phyloP scores from a whole-genome alignment of 2,329 filamentous ascomycete genomes.

The Byssothecium circinans region DNA sequence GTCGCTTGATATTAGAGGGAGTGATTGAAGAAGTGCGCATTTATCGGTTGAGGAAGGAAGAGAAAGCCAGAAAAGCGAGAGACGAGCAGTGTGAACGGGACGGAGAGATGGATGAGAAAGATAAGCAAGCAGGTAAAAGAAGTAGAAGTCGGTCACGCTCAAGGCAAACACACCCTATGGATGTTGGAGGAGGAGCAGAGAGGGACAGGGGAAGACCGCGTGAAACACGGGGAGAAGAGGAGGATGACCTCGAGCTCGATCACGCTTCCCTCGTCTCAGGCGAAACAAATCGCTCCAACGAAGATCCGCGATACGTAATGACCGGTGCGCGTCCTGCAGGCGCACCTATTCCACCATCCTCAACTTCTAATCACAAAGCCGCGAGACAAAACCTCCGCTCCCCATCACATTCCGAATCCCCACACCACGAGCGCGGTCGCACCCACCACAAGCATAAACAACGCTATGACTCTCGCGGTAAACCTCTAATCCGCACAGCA shows the following conservation, averaged over 20 bases:
- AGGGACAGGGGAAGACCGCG: background rate
- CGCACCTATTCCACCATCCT: background rate
- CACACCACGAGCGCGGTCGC: background rate
- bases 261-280: background rate
- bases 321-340: conserved; percentile 3
- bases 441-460: conserved; percentile 1
- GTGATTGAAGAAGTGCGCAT: conserved; percentile 23
- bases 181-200: no score
- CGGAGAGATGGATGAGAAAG: background rate
- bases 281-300: background rate
- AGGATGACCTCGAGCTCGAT: background rate
- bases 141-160: background rate
- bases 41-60: conserved; percentile 19
- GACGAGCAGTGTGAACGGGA: background rate
- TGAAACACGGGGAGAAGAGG: background rate
- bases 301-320: conserved; percentile 9
- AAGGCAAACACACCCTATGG: background rate
- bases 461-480: conserved; percentile 1
- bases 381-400: background rate
- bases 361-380: background rate
- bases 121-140: no score
- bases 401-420: background rate
- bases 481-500: conserved; percentile 1
- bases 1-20: conserved; percentile 21
- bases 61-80: conserved; percentile 7